Evolutionary conservation across 2,329 filamentous ascomycete genomes (phyloP), one percentile per base, ranked within the genome.

Genomic region (Trichophyton equinum): DNA sequence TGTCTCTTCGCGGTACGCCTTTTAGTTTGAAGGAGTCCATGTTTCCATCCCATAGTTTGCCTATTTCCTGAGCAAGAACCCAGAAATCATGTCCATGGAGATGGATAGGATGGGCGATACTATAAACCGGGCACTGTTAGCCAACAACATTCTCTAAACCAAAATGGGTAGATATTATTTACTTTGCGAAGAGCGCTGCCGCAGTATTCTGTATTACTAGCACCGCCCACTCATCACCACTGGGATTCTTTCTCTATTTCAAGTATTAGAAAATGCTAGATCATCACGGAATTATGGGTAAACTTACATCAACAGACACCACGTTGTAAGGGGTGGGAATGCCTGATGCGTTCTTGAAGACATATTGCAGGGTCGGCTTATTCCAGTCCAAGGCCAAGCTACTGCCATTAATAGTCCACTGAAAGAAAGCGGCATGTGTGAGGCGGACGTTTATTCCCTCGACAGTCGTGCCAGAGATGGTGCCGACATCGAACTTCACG

Each of bases 61-160:
- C 56, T 5, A 15, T 58, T 9, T 40, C 56, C 72, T 80, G 79
- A 44, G 81, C 75, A 0, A 89, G 77, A 57, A 89, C 74, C 68
- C 83, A 85, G 76, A 89, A 85, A 74, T 89, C 86, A 72, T 86
- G 82, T 11, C 85, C 85, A 73, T 89, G 85, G 1, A 87, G 70
- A 71, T 89, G 85, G 72, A 88, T 40, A 4, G 56, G 56, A 27
- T 58, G 56, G 13, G 36, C 51, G 9, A 47, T 47, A 13, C 44
- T 47, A 4, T 25, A 22, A 38, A 38, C 11, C 33, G 2, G 20
- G 11, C 20, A 20, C 5, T 20, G 20, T 47, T 47, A 30, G 53
- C 30, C 30, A 56, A 30, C 11, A 8, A 11, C 3, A 9, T 40
- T 20, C 36, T 56, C 13, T 3, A 36, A 22, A 11, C 36, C 9